Base-by-base conservation (phyloP, 352 stramenopile species). In the Poterioochromonas sp. region DNA sequence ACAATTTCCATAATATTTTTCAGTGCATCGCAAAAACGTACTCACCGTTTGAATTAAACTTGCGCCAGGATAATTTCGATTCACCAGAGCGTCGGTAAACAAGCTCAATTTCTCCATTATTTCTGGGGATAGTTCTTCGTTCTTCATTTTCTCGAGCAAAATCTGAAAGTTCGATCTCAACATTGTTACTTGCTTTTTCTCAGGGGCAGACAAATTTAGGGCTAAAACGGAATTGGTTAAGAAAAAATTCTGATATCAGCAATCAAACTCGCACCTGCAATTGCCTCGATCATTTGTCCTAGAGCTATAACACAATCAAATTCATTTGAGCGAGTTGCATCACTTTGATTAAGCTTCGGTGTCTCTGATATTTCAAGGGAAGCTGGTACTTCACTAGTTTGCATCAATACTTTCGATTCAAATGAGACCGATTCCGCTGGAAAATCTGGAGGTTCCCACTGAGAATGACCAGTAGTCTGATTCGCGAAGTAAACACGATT, bases 401-500 rank as follows among this genome's bases (percentile, higher is more conserved):
- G 78, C 68, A 78, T 39, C n/a, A 40, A 43, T 22, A 15, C 47
- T 58, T 58, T 15, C 47, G 79, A 47, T 32, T 74, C 11, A 63
- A 26, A 64, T 62, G 60, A 39, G 43, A 70, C 62, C 20, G 78
- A 34, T 73, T 63, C 71, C 79, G 37, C 32, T 37, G 70, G 77
- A 29, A 73, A 49, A 62, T 83, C 64, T 22, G 94, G 95, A 69
- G 90, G 91, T 71, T 97, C 96, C 95, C 95, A 98, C 54, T 93
- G 96, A 39, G 93, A 97, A 86, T 97, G 90, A 20, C 94, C 93
- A n/a, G 95, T 98, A n/a, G 91, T 84, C 64, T 92, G 90, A 85
- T 98, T 97, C 79, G 95, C 96, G 81, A 98, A 98, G 88, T 98
- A 98, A 34, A 90, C 90, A 22, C 85, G 86, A 64, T 95, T 94